Evolutionary conservation across 495 filamentous ascomycete genomes (phyloP).

Genomic region (Parmelia sp.): DNA sequence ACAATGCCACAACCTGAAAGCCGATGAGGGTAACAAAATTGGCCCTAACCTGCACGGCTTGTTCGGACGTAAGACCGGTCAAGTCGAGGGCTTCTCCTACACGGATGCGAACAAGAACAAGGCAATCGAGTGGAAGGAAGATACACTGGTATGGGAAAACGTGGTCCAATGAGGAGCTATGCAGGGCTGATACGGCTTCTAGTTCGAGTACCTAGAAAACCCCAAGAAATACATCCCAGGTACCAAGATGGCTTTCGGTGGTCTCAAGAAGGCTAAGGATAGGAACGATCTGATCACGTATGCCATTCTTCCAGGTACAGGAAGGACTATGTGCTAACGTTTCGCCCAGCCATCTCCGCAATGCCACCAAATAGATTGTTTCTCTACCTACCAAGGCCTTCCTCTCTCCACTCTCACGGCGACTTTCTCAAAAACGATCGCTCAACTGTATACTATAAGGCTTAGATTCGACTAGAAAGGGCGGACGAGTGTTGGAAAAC

Average conservation of each 20-base stretch:
- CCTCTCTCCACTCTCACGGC: slow-evolving; percentile 18
- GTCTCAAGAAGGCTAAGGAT: slow-evolving; percentile 99
- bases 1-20: slow-evolving; percentile 94
- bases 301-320: slow-evolving; percentile 32
- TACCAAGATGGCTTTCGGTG: slow-evolving; percentile 99
- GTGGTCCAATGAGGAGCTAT: background rate
- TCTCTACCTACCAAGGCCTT: slow-evolving; percentile 13
- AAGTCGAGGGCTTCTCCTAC: slow-evolving; percentile 89
- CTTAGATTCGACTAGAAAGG: slow-evolving; percentile 16
- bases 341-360: slow-evolving; percentile 24
- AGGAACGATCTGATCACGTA: slow-evolving; percentile 98
- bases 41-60: slow-evolving; percentile 96
- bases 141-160: slow-evolving; percentile 63
- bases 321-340: slow-evolving; percentile 11
- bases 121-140: slow-evolving; percentile 81
- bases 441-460: slow-evolving; percentile 12
- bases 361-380: slow-evolving; percentile 29
- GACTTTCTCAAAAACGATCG: slow-evolving; percentile 1
- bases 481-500: background rate
- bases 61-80: slow-evolving; percentile 91
- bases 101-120: slow-evolving; percentile 99
- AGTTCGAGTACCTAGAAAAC: slow-evolving; percentile 85
- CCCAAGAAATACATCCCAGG: slow-evolving; percentile 96
- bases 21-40: slow-evolving; percentile 88
- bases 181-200: background rate